Conservation (phyloP, 1,284 basidiomycete species). For the Athelia sp. region DNA sequence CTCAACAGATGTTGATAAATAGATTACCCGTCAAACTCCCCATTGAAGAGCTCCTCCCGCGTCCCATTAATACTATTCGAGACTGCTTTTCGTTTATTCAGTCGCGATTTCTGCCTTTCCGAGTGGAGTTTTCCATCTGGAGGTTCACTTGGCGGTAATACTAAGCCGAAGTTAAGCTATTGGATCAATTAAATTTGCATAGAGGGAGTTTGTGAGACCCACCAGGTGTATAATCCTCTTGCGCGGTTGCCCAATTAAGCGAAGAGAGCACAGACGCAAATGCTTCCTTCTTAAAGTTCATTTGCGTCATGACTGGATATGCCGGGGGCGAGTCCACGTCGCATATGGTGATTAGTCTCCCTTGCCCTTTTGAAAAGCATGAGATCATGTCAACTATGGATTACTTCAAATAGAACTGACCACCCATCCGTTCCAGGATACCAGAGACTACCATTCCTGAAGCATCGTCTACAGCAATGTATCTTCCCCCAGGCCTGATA, state of each 20-base stretch:
- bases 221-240: conserved; percentile 74
- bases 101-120: conserved; percentile 63
- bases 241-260: conserved; percentile 90
- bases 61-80: conserved; percentile 55
- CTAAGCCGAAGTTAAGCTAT: conserved; percentile 1
- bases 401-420: conserved; percentile 32
- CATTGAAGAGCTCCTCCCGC: conserved; percentile 80
- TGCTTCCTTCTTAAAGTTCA: conserved; percentile 78
- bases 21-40: conserved; percentile 83
- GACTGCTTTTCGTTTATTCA: conserved; percentile 68
- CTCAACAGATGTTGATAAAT: neutral
- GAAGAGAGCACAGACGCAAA: conserved; percentile 56
- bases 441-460: conserved; percentile 87
- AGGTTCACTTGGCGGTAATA: neutral
- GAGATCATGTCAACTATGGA: neutral
- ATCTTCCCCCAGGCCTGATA: conserved; percentile 81
- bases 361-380: conserved; percentile 48
- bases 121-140: conserved; percentile 43
- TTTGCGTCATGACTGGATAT: conserved; percentile 78
- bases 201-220: conserved; percentile 15
- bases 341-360: conserved; percentile 81
- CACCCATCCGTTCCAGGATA: conserved; percentile 83
- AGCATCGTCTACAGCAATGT: conserved; percentile 90
- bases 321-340: conserved; percentile 93
- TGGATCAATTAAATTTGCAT: conserved; percentile 4